These are phyloP conservation scores for Mimosa pudica DNA, from an alignment of 306 rosid genomes.

Conservation along the genomic window DNA sequence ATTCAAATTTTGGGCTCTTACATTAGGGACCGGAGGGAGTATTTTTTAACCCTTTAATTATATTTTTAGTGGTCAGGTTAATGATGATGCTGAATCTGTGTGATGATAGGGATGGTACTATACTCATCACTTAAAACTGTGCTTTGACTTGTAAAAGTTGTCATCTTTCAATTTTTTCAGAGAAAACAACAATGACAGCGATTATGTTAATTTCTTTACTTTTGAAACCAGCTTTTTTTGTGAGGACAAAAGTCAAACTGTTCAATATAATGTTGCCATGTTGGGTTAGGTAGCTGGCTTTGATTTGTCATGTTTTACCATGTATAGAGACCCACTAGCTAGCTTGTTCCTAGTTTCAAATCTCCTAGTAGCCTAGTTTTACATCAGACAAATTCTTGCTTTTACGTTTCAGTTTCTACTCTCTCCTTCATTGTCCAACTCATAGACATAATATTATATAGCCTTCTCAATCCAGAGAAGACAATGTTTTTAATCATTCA, in stretches of 20 bases:
- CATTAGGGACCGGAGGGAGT: too few relatives aligned
- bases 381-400: constrained; percentile 20
- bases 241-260: constrained; percentile 6
- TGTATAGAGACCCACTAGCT: neutral
- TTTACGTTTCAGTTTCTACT: neutral
- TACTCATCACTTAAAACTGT: neutral
- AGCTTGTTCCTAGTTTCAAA: neutral
- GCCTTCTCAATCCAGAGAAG: neutral
- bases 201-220: neutral
- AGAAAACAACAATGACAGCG: neutral
- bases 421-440: neutral
- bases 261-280: neutral
- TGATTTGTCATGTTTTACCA: constrained; percentile 1
- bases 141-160: neutral
- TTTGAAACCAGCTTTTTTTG: neutral
- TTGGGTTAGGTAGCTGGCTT: neutral
- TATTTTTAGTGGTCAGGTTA: neutral
- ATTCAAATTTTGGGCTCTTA: too few relatives aligned
- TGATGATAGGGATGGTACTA: constrained; percentile 4
- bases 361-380: neutral
- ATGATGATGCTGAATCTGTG: neutral
- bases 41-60: neutral
- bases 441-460: neutral
- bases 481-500: neutral
- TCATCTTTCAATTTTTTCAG: neutral